phyloP scores from a whole-genome alignment of 495 filamentous ascomycete genomes.

The Lophiotrema nucula region DNA sequence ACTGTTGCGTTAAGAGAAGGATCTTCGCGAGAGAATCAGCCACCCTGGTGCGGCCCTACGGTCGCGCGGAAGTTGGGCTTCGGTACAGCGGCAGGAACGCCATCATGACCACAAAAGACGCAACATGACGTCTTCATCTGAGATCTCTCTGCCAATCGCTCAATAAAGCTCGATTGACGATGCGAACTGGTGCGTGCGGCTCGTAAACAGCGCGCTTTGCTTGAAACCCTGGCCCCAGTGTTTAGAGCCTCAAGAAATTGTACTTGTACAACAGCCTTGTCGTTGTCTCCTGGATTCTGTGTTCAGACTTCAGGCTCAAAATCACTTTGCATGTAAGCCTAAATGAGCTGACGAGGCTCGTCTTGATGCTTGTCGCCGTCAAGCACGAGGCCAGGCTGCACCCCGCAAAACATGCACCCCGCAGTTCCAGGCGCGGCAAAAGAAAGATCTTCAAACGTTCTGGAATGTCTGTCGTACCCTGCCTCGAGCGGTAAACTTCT shows the following conservation, averaged over 20 bases:
- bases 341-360: conserved; percentile 31
- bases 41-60: conserved; percentile 9
- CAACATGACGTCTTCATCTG: conserved; percentile 12
- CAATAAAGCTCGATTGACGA: neutral
- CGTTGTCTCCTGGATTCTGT: no score
- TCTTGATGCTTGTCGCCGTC: no score
- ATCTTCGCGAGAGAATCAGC: neutral
- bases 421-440: conserved; percentile 12
- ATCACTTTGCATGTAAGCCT: no score
- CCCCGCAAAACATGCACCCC: conserved; percentile 31
- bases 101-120: conserved; percentile 9
- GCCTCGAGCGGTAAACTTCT: no score
- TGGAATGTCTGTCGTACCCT: neutral
- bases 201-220: no score
- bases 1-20: conserved; percentile 7
- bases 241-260: no score
- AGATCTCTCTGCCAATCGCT: neutral
- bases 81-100: conserved; percentile 8
- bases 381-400: no score
- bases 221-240: no score
- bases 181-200: no score
- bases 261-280: no score
- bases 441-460: conserved; percentile 1
- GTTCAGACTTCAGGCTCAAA: neutral
- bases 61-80: conserved; percentile 28